These are phyloP conservation scores for Verticillium klebahnii DNA, from an alignment of 2,329 filamentous ascomycete species.

Conservation along the genomic window DNA sequence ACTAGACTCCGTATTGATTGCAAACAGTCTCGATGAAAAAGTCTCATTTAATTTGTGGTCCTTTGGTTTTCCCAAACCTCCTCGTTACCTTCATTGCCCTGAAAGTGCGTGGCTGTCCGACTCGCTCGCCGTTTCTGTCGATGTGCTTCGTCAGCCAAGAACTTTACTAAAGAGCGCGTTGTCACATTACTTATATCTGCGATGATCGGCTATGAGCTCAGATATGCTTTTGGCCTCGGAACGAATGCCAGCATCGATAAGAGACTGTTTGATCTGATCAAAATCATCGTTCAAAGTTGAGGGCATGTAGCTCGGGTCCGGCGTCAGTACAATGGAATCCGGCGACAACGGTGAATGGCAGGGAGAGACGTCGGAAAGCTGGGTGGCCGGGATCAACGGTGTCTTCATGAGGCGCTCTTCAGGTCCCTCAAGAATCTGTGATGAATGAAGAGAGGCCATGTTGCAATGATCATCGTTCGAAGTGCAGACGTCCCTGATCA, in stretches of 20 bases:
- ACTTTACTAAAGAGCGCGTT: neutral
- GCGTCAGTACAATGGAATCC: neutral
- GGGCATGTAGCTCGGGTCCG: neutral
- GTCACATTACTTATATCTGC: neutral
- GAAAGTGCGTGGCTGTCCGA: no score
- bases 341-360: neutral
- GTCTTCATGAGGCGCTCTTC: neutral
- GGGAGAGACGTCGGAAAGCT: neutral
- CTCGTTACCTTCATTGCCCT: no score
- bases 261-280: neutral
- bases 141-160: neutral
- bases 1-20: no score
- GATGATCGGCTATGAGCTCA: neutral
- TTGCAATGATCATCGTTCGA: neutral
- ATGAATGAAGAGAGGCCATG: neutral
- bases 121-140: neutral
- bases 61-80: no score
- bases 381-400: neutral
- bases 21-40: no score
- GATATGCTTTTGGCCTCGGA: neutral
- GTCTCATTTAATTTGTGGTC: no score
- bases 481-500: neutral
- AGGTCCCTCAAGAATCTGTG: neutral
- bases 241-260: neutral
- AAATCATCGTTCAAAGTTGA: neutral